These are phyloP conservation scores for Macaranga tanarius DNA, from an alignment of 441 rosid species.

Conservation along the genomic window DNA sequence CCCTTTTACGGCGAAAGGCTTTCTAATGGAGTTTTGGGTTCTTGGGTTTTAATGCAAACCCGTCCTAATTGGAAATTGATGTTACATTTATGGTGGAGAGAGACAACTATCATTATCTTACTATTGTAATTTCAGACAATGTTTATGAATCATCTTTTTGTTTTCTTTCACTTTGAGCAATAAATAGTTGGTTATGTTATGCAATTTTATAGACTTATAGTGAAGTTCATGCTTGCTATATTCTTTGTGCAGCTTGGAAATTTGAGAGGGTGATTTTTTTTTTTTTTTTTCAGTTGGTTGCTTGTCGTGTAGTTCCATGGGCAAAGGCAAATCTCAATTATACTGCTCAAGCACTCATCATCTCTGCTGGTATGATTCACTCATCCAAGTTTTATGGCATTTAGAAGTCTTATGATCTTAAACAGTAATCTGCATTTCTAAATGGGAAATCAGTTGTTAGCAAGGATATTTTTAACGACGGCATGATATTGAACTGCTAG, in stretches of 20 bases:
- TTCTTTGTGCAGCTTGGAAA: neutral
- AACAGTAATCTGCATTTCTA: neutral
- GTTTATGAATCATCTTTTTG: too few relatives aligned
- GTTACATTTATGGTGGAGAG: too few relatives aligned
- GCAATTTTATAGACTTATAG: neutral
- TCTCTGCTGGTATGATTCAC: slow-evolving; percentile 52
- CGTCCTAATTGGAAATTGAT: neutral
- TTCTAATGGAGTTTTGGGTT: neutral
- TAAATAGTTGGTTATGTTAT: neutral
- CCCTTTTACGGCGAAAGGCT: too few relatives aligned
- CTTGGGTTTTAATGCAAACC: neutral
- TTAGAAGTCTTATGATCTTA: neutral
- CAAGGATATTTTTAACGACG: neutral
- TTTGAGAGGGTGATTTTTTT: neutral
- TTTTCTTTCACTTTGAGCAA: neutral
- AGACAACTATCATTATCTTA: too few relatives aligned
- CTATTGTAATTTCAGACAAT: too few relatives aligned
- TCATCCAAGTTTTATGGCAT: neutral
- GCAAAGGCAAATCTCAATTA: slow-evolving; percentile 83
- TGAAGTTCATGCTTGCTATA: neutral
- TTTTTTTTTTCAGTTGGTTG: slow-evolving; percentile 43
- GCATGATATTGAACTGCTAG: too few relatives aligned
- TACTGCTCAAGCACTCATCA: slow-evolving; percentile 76
- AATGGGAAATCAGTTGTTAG: neutral
- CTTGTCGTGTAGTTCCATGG: slow-evolving; percentile 68